Percentiles rank a stretch among this genome's conserved stretches.
phyloP scores from a whole-genome alignment of 2,329 filamentous ascomycete species.

The Fusarium coffeatum region DNA sequence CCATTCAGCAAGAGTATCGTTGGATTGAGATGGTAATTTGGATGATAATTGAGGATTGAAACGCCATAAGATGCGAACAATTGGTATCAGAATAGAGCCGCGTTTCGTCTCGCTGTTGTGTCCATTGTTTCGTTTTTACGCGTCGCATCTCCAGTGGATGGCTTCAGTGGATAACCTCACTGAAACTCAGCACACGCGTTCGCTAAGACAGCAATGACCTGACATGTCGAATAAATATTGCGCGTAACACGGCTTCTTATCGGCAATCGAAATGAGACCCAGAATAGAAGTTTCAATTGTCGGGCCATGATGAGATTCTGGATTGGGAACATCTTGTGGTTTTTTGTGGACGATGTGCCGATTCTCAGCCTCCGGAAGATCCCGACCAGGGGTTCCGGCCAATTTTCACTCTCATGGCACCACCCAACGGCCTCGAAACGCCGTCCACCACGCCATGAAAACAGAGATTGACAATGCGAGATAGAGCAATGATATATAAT shows the following conservation, averaged over 20 bases:
- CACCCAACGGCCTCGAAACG: slow-evolving; percentile 33
- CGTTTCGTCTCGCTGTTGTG: no score
- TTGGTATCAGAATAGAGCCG: not conserved
- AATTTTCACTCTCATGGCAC: slow-evolving; percentile 26
- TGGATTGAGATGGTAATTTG: not conserved
- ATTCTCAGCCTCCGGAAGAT: slow-evolving; percentile 29
- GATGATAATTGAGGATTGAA: not conserved
- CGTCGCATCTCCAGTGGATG: not conserved
- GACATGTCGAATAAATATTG: not conserved
- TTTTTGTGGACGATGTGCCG: not conserved
- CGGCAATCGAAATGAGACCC: not conserved
- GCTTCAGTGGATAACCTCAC: not conserved
- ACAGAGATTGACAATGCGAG: slow-evolving; percentile 9
- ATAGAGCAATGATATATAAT: slow-evolving; percentile 6
- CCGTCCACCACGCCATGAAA: slow-evolving; percentile 26
- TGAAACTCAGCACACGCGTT: not conserved
- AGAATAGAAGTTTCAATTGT: slow-evolving; percentile 5
- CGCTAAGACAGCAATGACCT: not conserved
- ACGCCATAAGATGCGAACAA: not conserved
- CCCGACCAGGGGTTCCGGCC: slow-evolving; percentile 25
- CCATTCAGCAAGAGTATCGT: not conserved
- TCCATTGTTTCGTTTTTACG: no score
- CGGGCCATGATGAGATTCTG: not conserved
- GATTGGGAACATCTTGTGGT: not conserved
- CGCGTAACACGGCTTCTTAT: slow-evolving; percentile 5